Conservation (phyloP, 345 rosid species). For the Lumnitzera littorea region DNA sequence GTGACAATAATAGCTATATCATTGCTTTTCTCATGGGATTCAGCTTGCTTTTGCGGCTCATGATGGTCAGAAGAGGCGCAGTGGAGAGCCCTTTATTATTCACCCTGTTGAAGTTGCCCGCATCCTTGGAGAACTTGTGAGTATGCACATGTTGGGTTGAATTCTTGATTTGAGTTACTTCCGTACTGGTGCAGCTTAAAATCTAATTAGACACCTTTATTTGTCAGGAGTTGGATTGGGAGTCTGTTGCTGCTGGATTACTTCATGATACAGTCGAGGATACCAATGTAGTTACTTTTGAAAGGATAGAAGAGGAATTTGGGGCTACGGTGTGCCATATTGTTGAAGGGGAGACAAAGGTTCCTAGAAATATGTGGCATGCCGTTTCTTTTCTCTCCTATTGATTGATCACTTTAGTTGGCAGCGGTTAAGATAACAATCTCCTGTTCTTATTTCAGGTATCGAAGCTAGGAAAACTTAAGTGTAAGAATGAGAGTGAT, state of each 20-base stretch:
- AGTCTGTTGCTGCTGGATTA: constrained; percentile 93
- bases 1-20: constrained; percentile 15
- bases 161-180: not conserved
- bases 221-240: constrained; percentile 94
- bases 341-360: constrained; percentile 99
- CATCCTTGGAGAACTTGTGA: constrained; percentile 95
- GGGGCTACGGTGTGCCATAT: constrained; percentile 85
- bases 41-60: constrained; percentile 98
- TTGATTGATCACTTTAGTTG: constrained; percentile 1
- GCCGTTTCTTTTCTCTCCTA: not conserved
- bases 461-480: constrained; percentile 88
- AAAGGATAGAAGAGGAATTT: constrained; percentile 86
- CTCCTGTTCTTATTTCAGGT: constrained; percentile 37
- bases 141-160: constrained; percentile 13
- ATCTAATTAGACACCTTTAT: constrained; percentile 15
- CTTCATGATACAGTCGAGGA: constrained; percentile 98
- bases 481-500: constrained; percentile 64
- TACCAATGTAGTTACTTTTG: constrained; percentile 85
- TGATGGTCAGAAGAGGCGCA: constrained; percentile 91
- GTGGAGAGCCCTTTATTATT: constrained; percentile 97
- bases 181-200: constrained; percentile 12
- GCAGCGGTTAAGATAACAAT: not conserved
- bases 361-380: constrained; percentile 16
- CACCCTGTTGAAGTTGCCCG: constrained; percentile 99
- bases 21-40: constrained; percentile 22